Evolutionary conservation across 306 rosid species (phyloP), one percentile per base, ranked within the genome.

Genomic region (Begonia peltatifolia): DNA sequence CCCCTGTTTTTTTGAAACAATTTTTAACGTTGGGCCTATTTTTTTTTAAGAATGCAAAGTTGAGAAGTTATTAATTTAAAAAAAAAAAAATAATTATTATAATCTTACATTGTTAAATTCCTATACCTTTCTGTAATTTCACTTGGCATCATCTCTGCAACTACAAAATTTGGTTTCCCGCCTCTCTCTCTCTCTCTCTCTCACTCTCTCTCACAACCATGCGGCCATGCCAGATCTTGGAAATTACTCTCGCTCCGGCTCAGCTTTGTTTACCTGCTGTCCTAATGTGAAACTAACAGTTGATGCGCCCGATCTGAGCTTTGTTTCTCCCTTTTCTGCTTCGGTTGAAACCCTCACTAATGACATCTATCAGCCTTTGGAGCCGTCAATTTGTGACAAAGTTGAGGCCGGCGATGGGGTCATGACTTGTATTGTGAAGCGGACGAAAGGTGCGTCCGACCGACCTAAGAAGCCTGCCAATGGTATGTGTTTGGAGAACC

Each of bases 161-260:
- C 48, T 44, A 44, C 48, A 44, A 44, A 44, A 44, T 11, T 44
- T n/a, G 48, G 14, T n/a, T 44, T 44, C 48, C 48, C 48, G 48
- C 48, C 48, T 17, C 18, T 17, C 18, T 17, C 18, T 17, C 47
- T 43, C 47, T 43, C 42, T 18, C 47, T 44, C 12, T 30, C 13
- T 47, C 46, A n/a, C 55, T 23, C 13, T 35, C 14, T 16, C 30
- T 52, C 52, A 12, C 56, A n/a, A n/a, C n/a, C n/a, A n/a, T n/a
- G n/a, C n/a, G 55, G 56, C 76, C 49, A 82, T 88, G 97, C 97
- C 88, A 25, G 93, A 82, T 62, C 76, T 84, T 10, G 95, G 67
- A 1, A 79, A 69, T 49, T 65, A 77, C 1, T 74, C 95, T 1
- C 70, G 74, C 61, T 60, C 96, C 5, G 57, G 74, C 61, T 60